These are phyloP conservation scores for Pseudogymnoascus sp. DNA, from an alignment of 2,329 filamentous ascomycete species.

Conservation along the genomic window DNA sequence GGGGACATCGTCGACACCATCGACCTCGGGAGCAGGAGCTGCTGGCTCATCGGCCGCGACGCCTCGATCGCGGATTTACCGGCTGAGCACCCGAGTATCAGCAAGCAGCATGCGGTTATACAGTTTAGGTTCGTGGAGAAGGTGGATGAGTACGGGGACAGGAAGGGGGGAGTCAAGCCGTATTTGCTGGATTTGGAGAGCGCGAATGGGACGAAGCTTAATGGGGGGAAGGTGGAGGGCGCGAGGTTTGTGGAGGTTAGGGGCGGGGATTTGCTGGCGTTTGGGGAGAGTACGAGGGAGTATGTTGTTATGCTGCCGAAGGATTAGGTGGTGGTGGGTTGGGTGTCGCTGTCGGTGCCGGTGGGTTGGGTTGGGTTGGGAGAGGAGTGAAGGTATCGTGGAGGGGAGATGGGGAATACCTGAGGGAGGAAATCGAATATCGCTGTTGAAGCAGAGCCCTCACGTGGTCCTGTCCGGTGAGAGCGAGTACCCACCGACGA, in stretches of 20 bases:
- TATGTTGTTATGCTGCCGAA: constrained; percentile 82
- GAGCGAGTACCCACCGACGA: neutral
- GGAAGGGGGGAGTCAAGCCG: constrained; percentile 67
- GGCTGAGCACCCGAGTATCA: constrained; percentile 84
- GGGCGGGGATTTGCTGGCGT: constrained; percentile 81
- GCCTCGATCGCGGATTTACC: constrained; percentile 70
- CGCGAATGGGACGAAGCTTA: constrained; percentile 80
- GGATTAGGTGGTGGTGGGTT: constrained; percentile 10
- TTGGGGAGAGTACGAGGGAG: constrained; percentile 82
- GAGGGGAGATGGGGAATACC: neutral
- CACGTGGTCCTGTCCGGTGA: neutral
- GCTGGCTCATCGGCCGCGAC: constrained; percentile 86
- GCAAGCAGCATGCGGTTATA: constrained; percentile 90
- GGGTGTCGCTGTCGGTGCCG: neutral
- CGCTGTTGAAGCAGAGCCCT: neutral
- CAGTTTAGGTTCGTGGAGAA: constrained; percentile 85
- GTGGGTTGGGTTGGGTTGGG: neutral
- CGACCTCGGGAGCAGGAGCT: constrained; percentile 66
- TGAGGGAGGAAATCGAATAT: neutral
- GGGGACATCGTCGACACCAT: constrained; percentile 73
- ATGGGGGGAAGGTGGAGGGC: constrained; percentile 63
- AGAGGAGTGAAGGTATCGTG: neutral
- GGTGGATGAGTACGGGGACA: constrained; percentile 80
- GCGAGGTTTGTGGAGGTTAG: constrained; percentile 79
- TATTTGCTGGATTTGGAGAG: constrained; percentile 93